Evolutionary conservation across 2,329 filamentous ascomycete species (phyloP), one percentile per base, ranked within the genome.

Genomic region (Penicillium sp.): DNA sequence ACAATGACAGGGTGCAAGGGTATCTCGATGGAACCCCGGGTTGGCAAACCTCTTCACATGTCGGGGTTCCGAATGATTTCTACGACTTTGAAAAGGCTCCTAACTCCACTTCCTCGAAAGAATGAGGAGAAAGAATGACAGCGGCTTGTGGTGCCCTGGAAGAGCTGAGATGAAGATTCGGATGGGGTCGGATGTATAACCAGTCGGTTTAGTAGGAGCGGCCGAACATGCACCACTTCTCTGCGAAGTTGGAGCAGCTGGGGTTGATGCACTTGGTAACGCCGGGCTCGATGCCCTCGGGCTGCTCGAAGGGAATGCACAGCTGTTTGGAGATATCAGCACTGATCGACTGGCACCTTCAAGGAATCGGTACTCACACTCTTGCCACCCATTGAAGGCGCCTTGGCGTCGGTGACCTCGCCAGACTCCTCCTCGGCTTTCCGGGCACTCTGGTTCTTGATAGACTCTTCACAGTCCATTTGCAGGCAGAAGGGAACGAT

Each of bases 201-300:
- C 24, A 49, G 31, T 19, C 27, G 50, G 55, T 49, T 68, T 69
- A 71, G 65, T 73, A 72, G 33, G 70, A 73, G 58, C 89, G 84
- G 70, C 94, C 94, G 78, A 97, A 98, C 88, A 97, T 89, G 77
- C 91, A 90, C 89, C 91, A 98, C 71, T 89, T 85, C 82, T 94
- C 87, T 18, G 94, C 94, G 52, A 87, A 79, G 64, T 82, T 82
- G 61, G 82, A 81, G 79, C 94, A 98, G 71, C 94, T 89, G 43
- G 94, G 94, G 83, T 91, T 97, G 69, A 94, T 83, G 75, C 95
- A 99, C 79, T 95, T 93, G 59, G 92, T 96, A 79, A 91, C 89
- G 51, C 91, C 93, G 65, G 86, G 81, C 63, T 89, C 84, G 63
- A 96, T 81, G 24, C 89, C 90, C 70, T 89, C 86, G 40, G 93